Evolutionary conservation across 768 basidiomycete genomes (phyloP), one percentile per base, ranked within the genome.

Genomic region (Amanita jacksonii): DNA sequence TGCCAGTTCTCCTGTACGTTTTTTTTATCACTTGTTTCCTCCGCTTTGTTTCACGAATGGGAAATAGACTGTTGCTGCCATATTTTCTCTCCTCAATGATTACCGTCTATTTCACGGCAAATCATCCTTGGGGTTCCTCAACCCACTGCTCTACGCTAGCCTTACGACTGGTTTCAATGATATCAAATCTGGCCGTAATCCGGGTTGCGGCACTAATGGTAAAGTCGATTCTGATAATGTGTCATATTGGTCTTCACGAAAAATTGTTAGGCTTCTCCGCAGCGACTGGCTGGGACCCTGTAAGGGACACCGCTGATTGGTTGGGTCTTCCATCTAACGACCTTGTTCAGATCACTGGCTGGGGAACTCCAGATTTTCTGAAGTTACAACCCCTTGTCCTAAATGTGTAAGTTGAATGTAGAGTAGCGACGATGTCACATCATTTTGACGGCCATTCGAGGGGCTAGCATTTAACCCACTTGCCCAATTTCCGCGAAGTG

Each of bases 1-100:
- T 34, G 77, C 79, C n/a, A 62, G 72, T 41, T 55, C 74, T 13
- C 81, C 81, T 1, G 78, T 79, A 48, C 38, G 67, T 41, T n/a
- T 24, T 33, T 35, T 5, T 45, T 25, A 18, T 5, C n/a, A 25
- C 15, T 45, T 9, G 3, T 19, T 33, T 13, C 5, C 18, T 20
- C n/a, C 38, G 15, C 32, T n/a, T 19, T 22, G 13, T 13, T 13
- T 2, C n/a, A n/a, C n/a, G n/a, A n/a, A n/a, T n/a, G n/a, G n/a
- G n/a, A n/a, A 2, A 18, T 38, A 69, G 73, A 73, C 73, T 24
- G 67, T 79, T n/a, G 81, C 76, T 10, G 71, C 67, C 15, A 63
- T 83, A 18, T 65, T 83, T 46, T 51, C 81, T 8, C 66, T 81
- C 46, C 57, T 82, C 31, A 82, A 82, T 43, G 80, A 83, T 53